phyloP scores from a whole-genome alignment of 1,139 yeast genomes.

The Candida smagusa region DNA sequence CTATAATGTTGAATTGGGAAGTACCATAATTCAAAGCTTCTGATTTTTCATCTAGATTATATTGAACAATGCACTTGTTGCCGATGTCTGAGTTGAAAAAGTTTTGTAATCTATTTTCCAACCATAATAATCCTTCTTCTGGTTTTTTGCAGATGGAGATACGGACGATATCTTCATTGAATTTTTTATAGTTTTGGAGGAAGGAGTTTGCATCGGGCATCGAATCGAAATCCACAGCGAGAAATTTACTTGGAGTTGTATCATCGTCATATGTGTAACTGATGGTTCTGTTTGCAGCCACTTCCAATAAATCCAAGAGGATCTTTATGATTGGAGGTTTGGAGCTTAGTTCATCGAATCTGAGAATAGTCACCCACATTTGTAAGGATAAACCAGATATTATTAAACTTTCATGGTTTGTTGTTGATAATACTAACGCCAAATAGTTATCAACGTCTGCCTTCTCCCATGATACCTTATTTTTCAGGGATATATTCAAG shows the following conservation, averaged over 20 bases:
- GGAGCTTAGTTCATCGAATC: conserved; percentile 71
- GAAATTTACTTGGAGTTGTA: conserved; percentile 58
- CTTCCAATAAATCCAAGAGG: conserved; percentile 67
- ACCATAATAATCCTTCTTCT: conserved; percentile 77
- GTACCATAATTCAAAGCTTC: conserved; percentile 74
- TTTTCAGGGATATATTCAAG: conserved; percentile 46
- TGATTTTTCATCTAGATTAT: conserved; percentile 57
- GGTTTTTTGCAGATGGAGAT: conserved; percentile 85
- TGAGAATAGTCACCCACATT: conserved; percentile 88
- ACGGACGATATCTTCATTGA: conserved; percentile 87
- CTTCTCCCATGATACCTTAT: conserved; percentile 43
- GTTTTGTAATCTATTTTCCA: conserved; percentile 65
- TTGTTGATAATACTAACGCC: conserved; percentile 72
- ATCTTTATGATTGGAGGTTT: conserved; percentile 48
- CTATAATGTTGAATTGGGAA: conserved; percentile 82
- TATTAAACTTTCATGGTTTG: conserved; percentile 82
- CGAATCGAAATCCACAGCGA: conserved; percentile 86
- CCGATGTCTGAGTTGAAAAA: conserved; percentile 81
- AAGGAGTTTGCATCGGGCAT: conserved; percentile 77
- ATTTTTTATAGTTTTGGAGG: conserved; percentile 74
- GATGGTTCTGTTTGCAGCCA: conserved; percentile 74
- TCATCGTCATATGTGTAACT: conserved; percentile 69
- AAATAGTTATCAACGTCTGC: conserved; percentile 65
- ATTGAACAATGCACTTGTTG: conserved; percentile 53
- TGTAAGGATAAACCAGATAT: conserved; percentile 88